Conservation (phyloP, 2,329 filamentous ascomycete species). For the Sporothrix mexicana region DNA sequence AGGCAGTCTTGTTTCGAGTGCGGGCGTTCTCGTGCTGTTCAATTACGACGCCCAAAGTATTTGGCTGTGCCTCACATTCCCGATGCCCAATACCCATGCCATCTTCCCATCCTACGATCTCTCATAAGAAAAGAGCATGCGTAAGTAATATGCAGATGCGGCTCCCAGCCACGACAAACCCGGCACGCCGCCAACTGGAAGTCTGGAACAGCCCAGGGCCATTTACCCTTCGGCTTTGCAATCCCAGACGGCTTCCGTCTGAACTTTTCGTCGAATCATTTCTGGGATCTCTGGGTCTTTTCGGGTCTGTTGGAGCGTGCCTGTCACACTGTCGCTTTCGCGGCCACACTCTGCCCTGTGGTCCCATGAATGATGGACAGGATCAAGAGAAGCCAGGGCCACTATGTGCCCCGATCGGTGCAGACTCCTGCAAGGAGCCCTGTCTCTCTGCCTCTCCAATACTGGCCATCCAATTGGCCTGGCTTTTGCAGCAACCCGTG, state of each 20-base stretch:
- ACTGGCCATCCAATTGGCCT: background rate
- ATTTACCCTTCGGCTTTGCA: slow-evolving; percentile 23
- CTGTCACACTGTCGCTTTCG: background rate
- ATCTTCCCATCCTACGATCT: background rate
- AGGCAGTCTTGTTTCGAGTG: background rate
- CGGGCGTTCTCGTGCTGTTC: no score
- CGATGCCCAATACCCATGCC: background rate
- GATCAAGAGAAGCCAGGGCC: background rate
- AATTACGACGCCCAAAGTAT: no score
- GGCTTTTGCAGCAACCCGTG: background rate
- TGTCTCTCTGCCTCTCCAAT: background rate
- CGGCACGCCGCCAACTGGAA: slow-evolving; percentile 16
- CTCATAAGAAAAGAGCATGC: background rate
- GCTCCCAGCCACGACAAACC: slow-evolving; percentile 17
- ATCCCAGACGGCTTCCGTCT: slow-evolving; percentile 22
- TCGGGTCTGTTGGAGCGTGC: background rate
- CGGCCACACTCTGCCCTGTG: slow-evolving; percentile 7
- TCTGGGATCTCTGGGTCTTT: background rate
- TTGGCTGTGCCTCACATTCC: background rate
- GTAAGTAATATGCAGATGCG: background rate
- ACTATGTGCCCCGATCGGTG: background rate
- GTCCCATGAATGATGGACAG: background rate
- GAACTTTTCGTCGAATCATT: slow-evolving; percentile 29
- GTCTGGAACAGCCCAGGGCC: slow-evolving; percentile 10
- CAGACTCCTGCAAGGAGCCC: background rate